These are phyloP conservation scores for Fusarium veterinarium DNA, from an alignment of 2,329 filamentous ascomycete species.

Conservation along the genomic window DNA sequence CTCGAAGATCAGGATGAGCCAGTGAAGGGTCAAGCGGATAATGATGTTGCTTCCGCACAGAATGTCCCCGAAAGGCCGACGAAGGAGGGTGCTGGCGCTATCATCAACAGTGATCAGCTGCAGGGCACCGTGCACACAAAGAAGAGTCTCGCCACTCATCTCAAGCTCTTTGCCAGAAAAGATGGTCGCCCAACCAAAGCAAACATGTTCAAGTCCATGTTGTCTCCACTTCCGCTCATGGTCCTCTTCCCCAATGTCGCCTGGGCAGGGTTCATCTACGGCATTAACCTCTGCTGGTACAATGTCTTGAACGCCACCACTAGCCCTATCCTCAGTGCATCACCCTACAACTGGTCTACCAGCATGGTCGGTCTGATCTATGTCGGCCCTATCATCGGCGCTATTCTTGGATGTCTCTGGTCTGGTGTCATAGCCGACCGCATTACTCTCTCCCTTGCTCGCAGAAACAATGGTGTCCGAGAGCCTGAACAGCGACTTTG, in stretches of 20 bases:
- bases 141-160: not conserved
- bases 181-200: not conserved
- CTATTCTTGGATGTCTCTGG: not conserved
- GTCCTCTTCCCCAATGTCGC: not conserved
- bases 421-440: not conserved
- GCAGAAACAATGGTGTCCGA: not conserved
- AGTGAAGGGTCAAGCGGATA: not conserved
- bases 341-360: not conserved
- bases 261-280: constrained; percentile 1
- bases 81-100: not conserved
- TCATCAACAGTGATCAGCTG: not conserved
- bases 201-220: constrained; percentile 1
- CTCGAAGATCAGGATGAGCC: not conserved
- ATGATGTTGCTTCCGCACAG: not conserved
- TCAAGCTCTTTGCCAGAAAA: not conserved
- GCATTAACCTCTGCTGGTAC: not conserved
- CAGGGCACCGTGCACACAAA: not conserved
- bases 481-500: not conserved
- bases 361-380: not conserved
- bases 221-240: not conserved
- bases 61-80: not conserved
- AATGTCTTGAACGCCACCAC: not conserved
- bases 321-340: not conserved
- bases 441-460: not conserved
- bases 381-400: not conserved